phyloP scores from a whole-genome alignment of 208 protist genomes.

The Angomonas ambiguus region DNA sequence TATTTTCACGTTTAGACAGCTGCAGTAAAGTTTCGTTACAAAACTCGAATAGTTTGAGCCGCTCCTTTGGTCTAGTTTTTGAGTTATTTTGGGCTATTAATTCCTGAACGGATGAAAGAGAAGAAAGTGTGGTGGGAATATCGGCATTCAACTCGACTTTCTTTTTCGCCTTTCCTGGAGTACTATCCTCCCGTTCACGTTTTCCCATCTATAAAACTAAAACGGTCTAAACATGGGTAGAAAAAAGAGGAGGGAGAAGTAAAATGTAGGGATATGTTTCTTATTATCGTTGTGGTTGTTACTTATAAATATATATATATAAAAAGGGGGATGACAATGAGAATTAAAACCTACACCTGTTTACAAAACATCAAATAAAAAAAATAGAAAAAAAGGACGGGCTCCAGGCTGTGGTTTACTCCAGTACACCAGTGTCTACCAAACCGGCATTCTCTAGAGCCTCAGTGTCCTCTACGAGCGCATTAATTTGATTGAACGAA shows the following conservation, averaged over 20 bases:
- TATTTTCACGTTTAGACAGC: slow-evolving; percentile 24
- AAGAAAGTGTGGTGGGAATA: slow-evolving; percentile 33
- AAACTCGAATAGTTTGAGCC: slow-evolving; percentile 50
- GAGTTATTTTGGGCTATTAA: slow-evolving; percentile 59
- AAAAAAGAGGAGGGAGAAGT: slow-evolving; percentile 6
- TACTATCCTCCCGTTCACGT: not conserved
- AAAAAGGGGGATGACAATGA: not conserved
- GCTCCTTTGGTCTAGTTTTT: slow-evolving; percentile 36
- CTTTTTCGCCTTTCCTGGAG: not conserved
- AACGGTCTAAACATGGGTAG: not conserved
- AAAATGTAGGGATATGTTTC: not conserved
- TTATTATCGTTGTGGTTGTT: too few species aligned
- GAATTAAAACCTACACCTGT: too few species aligned
- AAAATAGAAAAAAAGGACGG: slow-evolving; percentile 11
- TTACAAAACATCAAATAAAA: slow-evolving; percentile 19
- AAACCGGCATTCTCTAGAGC: slow-evolving; percentile 47
- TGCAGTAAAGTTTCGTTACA: slow-evolving; percentile 57
- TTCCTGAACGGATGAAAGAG: slow-evolving; percentile 36
- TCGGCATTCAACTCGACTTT: slow-evolving; percentile 25
- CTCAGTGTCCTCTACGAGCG: slow-evolving; percentile 60
- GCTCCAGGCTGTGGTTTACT: slow-evolving; percentile 20
- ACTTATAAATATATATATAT: slow-evolving; percentile 4
- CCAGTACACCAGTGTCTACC: slow-evolving; percentile 59
- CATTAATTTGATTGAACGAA: slow-evolving; percentile 70
- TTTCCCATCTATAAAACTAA: too few species aligned